These are phyloP conservation scores for Rhodotorula sp. DNA, from an alignment of 1,284 basidiomycete genomes.

Conservation along the genomic window DNA sequence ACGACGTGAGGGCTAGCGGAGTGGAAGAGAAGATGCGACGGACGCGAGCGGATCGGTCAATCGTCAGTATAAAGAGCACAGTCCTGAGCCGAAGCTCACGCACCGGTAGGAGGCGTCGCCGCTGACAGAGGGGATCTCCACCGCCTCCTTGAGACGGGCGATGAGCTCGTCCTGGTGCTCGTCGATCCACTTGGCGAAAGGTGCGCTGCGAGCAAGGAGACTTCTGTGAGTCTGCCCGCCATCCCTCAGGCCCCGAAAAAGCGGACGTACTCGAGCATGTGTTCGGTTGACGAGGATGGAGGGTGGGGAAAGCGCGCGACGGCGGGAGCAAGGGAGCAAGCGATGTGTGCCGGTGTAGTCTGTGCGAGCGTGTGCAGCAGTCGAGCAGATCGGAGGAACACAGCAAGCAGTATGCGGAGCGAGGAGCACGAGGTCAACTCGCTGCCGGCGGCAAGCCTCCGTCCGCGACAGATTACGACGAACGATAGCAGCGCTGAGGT, in stretches of 20 bases:
- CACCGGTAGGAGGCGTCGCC: constrained; percentile 59
- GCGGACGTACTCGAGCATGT: neutral
- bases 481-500: neutral
- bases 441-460: no score
- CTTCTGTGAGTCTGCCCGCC: neutral
- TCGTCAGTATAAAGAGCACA: neutral
- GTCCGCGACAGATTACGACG: no score
- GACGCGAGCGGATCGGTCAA: neutral
- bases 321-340: neutral
- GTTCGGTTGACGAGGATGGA: neutral
- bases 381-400: neutral
- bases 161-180: constrained; percentile 71
- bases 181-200: constrained; percentile 60
- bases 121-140: constrained; percentile 66
- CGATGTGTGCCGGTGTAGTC: no score
- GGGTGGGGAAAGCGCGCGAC: no score
- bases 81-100: neutral
- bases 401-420: neutral
- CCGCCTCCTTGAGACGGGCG: constrained; percentile 72
- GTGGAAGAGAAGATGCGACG: no score
- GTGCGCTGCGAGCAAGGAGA: constrained; percentile 4
- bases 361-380: neutral
- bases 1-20: constrained; percentile 32
- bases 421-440: neutral
- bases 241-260: neutral